A percentile compares a stretch with the other conserved stretches of the same genome.
Conservation (phyloP, 177 flowering plant genomes). For the Vitis hybrid region DNA sequence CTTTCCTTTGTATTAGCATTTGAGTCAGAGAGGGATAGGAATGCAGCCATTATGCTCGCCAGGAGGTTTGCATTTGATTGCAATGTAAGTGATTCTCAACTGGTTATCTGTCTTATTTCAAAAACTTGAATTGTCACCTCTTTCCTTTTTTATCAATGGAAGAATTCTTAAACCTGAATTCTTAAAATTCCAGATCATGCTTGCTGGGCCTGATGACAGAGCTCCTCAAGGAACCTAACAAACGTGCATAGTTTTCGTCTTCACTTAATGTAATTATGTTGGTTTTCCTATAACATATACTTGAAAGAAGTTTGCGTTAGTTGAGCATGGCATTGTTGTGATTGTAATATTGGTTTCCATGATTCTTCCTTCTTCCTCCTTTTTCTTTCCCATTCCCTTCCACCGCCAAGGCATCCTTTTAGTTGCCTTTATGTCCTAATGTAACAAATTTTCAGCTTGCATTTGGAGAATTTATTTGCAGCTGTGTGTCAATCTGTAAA, state of each 20-base stretch:
- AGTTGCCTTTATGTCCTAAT: constrained; percentile 6
- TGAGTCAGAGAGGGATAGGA: constrained; percentile 87
- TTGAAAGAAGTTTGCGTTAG: constrained; percentile 25
- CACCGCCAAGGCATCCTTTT: constrained; percentile 13
- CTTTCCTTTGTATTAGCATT: constrained; percentile 80
- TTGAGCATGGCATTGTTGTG: constrained; percentile 12
- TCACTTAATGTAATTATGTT: constrained; percentile 27
- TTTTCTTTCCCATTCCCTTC: not conserved
- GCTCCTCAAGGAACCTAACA: constrained; percentile 26
- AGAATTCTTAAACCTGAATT: too few species aligned
- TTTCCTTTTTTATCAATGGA: not conserved
- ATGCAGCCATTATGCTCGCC: constrained; percentile 89
- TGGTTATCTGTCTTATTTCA: not conserved
- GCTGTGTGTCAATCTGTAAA: too few species aligned
- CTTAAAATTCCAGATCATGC: constrained; percentile 57
- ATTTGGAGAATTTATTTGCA: too few species aligned
- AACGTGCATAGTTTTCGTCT: not conserved
- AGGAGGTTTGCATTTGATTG: constrained; percentile 87
- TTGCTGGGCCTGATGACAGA: constrained; percentile 85
- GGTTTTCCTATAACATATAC: constrained; percentile 19
- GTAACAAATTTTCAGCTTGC: not conserved
- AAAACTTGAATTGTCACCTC: not conserved
- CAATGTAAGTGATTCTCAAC: constrained; percentile 59
- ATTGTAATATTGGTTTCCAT: not conserved
- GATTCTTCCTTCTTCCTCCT: not conserved